Percentiles rank a stretch among this genome's conserved stretches.
phyloP scores from a whole-genome alignment of 1,284 basidiomycete species.

The Microbotryum saponariae region DNA sequence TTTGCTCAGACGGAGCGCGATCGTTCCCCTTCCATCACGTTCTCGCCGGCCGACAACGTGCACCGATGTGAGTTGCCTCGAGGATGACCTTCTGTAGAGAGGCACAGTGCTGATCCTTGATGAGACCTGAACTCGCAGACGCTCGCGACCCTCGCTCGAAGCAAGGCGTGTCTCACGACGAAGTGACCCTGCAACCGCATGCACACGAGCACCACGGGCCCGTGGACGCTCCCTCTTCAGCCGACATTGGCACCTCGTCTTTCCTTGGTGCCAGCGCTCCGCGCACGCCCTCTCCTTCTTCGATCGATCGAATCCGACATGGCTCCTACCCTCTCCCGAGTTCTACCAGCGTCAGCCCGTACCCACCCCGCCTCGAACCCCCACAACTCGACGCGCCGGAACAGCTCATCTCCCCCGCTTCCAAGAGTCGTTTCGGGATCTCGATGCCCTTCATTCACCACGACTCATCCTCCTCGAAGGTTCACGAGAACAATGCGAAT shows the following conservation, averaged over 20 bases:
- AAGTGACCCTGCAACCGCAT: not conserved
- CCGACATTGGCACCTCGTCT: conserved; percentile 1
- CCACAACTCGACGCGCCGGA: too few species aligned
- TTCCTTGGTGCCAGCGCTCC: not conserved
- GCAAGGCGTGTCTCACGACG: not conserved
- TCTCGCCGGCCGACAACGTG: conserved; percentile 15
- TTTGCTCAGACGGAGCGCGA: conserved; percentile 1
- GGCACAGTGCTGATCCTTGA: not conserved
- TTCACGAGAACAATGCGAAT: not conserved
- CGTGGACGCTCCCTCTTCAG: conserved; percentile 1
- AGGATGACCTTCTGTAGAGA: not conserved
- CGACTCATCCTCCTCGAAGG: not conserved
- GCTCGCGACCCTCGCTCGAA: conserved; percentile 10
- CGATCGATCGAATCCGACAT: not conserved
- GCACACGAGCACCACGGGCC: not conserved
- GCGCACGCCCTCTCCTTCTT: not conserved
- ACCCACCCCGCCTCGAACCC: too few species aligned
- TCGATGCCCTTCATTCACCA: not conserved
- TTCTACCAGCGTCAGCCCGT: too few species aligned
- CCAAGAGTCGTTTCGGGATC: conserved; percentile 7
- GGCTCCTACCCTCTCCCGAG: not conserved
- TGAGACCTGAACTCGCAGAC: not conserved
- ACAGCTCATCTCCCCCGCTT: not conserved
- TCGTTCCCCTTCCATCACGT: conserved; percentile 18
- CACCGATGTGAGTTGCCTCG: conserved; percentile 13